Conservation (phyloP, 441 rosid species). For the Hura crepitans region DNA sequence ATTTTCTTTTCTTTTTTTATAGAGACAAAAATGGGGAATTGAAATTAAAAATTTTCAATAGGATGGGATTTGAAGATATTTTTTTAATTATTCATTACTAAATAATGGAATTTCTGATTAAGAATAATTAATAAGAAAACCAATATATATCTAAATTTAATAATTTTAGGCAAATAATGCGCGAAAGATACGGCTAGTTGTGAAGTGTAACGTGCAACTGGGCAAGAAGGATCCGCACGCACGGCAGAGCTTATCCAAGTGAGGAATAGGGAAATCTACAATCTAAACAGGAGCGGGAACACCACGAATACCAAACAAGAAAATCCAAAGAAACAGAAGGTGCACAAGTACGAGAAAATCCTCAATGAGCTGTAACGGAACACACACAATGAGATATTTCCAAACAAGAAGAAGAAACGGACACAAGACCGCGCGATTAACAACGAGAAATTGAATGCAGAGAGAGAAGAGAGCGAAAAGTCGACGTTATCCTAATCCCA, state of each 20-base stretch:
- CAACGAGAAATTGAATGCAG: slow-evolving; percentile 12
- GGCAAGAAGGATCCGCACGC: background rate
- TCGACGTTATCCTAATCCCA: background rate
- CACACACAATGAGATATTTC: background rate
- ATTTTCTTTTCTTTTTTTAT: too few species aligned
- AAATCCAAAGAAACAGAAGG: background rate
- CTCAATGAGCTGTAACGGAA: background rate
- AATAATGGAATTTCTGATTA: too few species aligned
- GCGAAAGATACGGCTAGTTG: too few species aligned
- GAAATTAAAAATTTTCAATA: too few species aligned
- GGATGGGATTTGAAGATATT: too few species aligned
- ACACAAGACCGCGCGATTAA: background rate
- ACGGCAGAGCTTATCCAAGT: background rate
- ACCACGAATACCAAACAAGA: background rate
- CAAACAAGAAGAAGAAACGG: slow-evolving; percentile 13
- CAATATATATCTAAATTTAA: too few species aligned
- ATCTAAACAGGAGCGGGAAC: background rate
- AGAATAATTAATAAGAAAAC: too few species aligned
- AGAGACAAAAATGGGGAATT: too few species aligned
- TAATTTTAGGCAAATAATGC: too few species aligned
- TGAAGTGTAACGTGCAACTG: background rate
- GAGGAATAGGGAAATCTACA: background rate
- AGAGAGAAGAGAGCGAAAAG: too few species aligned
- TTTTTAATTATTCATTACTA: too few species aligned
- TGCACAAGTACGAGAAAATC: background rate